Evolutionary conservation across 495 filamentous ascomycete genomes (phyloP).

Genomic region (Thermochaetoides thermophila): DNA sequence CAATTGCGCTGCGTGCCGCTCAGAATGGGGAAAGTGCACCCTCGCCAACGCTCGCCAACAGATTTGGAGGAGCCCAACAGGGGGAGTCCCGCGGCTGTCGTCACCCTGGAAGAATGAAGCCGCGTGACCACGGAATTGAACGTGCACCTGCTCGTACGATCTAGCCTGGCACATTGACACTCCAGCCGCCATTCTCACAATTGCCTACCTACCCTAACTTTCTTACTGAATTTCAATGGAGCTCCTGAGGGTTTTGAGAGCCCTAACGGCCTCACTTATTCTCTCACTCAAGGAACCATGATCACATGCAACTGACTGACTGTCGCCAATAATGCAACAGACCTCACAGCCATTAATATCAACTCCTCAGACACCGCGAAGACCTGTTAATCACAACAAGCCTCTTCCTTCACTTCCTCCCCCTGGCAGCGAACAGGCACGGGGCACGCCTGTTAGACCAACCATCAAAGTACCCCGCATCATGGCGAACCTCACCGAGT

Average conservation of each 20-base stretch:
- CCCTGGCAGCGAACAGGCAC: slow-evolving; percentile 27
- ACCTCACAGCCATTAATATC: slow-evolving; percentile 8
- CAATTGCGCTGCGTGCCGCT: not conserved
- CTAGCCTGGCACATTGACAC: too few species aligned
- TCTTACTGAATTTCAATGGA: too few species aligned
- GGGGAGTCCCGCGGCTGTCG: slow-evolving; percentile 7
- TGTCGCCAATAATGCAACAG: slow-evolving; percentile 7
- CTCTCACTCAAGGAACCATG: slow-evolving; percentile 1
- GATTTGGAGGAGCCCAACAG: not conserved
- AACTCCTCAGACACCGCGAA: slow-evolving; percentile 20
- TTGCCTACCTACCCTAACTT: too few species aligned
- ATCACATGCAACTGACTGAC: slow-evolving; percentile 9
- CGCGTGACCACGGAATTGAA: slow-evolving; percentile 13
- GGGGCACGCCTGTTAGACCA: slow-evolving; percentile 23
- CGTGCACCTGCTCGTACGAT: too few species aligned
- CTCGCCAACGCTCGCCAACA: slow-evolving; percentile 3
- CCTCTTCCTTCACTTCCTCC: slow-evolving; percentile 37
- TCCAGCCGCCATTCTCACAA: too few species aligned
- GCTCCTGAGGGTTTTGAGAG: too few species aligned
- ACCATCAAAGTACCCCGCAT: slow-evolving; percentile 36
- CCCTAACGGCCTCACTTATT: too few species aligned
- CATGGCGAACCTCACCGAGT: slow-evolving; percentile 41
- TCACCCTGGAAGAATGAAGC: slow-evolving; percentile 10
- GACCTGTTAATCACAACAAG: slow-evolving; percentile 33
- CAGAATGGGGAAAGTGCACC: not conserved